Percentiles rank a stretch among this genome's conserved stretches.
Conservation (phyloP, 1,284 basidiomycete genomes). For the Marasmius oreades region DNA sequence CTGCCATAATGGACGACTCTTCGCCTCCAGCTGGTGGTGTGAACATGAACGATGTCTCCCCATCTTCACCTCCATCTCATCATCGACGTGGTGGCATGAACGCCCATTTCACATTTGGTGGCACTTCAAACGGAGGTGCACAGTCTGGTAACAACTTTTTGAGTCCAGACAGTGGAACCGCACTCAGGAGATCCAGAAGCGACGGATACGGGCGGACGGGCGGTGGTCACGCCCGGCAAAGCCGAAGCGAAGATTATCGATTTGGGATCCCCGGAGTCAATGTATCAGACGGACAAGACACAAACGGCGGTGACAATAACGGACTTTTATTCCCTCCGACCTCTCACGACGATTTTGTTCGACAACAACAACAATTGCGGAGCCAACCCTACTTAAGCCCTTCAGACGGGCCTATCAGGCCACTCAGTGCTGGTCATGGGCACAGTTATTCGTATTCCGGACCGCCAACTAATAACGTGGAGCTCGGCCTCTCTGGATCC, state of each 20-base stretch:
- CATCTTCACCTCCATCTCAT: constrained; percentile 20
- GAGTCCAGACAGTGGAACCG: constrained; percentile 36
- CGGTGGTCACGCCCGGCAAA: constrained; percentile 40
- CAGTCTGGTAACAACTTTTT: constrained; percentile 35
- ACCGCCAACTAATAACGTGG: not conserved
- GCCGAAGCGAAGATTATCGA: constrained; percentile 49
- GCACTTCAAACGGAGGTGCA: constrained; percentile 17
- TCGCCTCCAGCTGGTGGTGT: constrained; percentile 21
- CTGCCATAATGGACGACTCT: constrained; percentile 31
- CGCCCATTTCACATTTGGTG: constrained; percentile 26
- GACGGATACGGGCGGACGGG: constrained; percentile 36
- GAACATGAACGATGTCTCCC: constrained; percentile 46
- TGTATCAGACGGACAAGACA: constrained; percentile 9
- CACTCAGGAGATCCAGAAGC: constrained; percentile 48
- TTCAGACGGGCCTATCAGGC: not conserved
- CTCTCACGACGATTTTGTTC: constrained; percentile 39
- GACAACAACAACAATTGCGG: constrained; percentile 22
- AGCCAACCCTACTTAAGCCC: constrained; percentile 17
- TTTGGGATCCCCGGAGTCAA: constrained; percentile 12
- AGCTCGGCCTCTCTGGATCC: constrained; percentile 6
- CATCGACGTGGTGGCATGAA: constrained; percentile 25
- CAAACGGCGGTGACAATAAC: constrained; percentile 11
- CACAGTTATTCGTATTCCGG: constrained; percentile 9
- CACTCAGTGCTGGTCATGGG: not conserved
- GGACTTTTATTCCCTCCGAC: constrained; percentile 38